phyloP scores from a whole-genome alignment of 148 eudicot species.

The Polygonum maritimum region DNA sequence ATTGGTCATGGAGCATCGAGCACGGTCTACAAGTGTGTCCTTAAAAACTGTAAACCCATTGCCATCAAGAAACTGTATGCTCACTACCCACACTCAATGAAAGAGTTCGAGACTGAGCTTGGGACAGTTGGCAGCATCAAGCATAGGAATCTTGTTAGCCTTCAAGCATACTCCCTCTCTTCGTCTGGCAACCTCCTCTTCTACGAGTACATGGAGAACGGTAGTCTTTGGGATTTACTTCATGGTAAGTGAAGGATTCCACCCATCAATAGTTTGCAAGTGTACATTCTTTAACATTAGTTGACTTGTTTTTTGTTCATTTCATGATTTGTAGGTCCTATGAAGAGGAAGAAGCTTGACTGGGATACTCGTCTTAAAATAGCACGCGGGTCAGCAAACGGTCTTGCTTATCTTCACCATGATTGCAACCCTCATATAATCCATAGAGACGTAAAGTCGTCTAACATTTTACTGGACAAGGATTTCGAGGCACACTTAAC shows the following conservation, averaged over 20 bases:
- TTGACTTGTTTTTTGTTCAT: not conserved
- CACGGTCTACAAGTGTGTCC: constrained; percentile 94
- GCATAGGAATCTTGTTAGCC: constrained; percentile 84
- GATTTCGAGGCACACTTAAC: constrained; percentile 93
- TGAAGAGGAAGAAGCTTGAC: constrained; percentile 81
- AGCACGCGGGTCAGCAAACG: constrained; percentile 90
- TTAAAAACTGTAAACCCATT: constrained; percentile 91
- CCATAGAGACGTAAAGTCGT: constrained; percentile 93
- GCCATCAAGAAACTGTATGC: constrained; percentile 85
- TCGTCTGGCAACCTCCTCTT: constrained; percentile 88
- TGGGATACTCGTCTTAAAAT: constrained; percentile 86
- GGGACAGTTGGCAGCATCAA: constrained; percentile 94
- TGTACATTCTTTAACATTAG: not conserved
- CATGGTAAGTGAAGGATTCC: constrained; percentile 48
- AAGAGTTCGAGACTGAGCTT: constrained; percentile 97
- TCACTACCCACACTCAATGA: constrained; percentile 61
- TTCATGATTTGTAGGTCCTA: constrained; percentile 30
- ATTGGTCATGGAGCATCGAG: constrained; percentile 97
- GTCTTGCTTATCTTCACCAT: constrained; percentile 97
- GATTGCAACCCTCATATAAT: constrained; percentile 94
- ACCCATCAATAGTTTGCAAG: not conserved
- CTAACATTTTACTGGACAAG: constrained; percentile 85
- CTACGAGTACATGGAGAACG: constrained; percentile 98
- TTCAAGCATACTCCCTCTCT: constrained; percentile 94
- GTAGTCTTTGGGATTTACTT: constrained; percentile 95